phyloP scores from a whole-genome alignment of 768 basidiomycete species.

The Rhizopogon vulgaris region DNA sequence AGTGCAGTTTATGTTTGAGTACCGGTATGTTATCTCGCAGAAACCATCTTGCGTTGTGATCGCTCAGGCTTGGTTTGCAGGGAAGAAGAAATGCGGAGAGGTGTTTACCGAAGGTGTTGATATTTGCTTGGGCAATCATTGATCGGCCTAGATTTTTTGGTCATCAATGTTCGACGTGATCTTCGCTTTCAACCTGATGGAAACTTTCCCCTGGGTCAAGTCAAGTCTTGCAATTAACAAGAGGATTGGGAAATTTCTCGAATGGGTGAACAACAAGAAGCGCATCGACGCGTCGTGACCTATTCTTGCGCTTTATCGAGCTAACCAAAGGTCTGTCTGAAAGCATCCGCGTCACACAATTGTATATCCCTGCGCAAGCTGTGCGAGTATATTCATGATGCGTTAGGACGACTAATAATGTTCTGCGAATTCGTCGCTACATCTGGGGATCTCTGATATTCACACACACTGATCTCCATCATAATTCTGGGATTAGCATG shows the following conservation, averaged over 20 bases:
- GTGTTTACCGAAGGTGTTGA: slow-evolving; percentile 50
- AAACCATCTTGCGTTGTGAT: not conserved
- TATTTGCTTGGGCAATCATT: not conserved
- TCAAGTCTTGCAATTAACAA: too few relatives aligned
- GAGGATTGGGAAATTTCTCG: not conserved
- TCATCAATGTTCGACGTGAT: not conserved
- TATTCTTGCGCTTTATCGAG: not conserved
- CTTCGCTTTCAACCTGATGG: not conserved
- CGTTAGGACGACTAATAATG: too few relatives aligned
- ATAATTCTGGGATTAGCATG: too few relatives aligned
- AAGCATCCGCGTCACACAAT: too few relatives aligned
- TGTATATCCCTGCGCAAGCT: too few relatives aligned
- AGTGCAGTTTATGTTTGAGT: slow-evolving; percentile 94
- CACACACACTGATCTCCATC: too few relatives aligned
- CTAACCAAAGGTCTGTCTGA: not conserved
- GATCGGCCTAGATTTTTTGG: not conserved
- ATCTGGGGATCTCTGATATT: too few relatives aligned
- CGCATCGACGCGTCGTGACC: not conserved
- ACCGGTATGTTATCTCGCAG: slow-evolving; percentile 49
- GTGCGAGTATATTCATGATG: too few relatives aligned
- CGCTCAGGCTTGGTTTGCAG: slow-evolving; percentile 28
- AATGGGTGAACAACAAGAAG: not conserved
- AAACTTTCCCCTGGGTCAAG: not conserved
- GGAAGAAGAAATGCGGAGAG: slow-evolving; percentile 66
- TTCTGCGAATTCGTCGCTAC: too few relatives aligned